Conservation (phyloP, 805 yeast species). For the Saturnispora ahearnii region DNA sequence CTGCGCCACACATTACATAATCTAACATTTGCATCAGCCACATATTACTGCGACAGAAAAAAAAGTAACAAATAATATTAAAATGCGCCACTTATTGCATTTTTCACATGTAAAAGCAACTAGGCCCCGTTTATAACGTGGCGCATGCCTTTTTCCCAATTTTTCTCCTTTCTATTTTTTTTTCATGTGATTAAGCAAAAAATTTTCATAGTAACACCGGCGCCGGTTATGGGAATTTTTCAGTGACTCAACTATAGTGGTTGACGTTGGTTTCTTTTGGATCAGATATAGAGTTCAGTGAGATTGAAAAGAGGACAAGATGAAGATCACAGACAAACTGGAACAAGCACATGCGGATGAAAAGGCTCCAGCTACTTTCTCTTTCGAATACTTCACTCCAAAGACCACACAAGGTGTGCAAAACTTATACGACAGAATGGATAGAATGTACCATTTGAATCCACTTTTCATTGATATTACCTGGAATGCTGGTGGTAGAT, state of each 20-base stretch:
- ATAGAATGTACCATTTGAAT: constrained; percentile 85
- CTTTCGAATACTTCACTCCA: constrained; percentile 96
- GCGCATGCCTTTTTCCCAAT: neutral
- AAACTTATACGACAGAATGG: constrained; percentile 93
- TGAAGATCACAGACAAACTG: constrained; percentile 42
- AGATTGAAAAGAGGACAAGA: constrained; percentile 10
- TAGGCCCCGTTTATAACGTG: neutral
- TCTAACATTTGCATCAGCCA: neutral
- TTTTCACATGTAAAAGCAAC: neutral
- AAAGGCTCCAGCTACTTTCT: constrained; percentile 57
- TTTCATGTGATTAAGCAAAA: neutral
- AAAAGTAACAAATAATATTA: neutral
- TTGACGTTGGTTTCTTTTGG: neutral
- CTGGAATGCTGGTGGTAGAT: constrained; percentile 97
- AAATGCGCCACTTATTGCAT: neutral
- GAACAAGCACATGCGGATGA: constrained; percentile 29
- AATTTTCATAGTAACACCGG: neutral
- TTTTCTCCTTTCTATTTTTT: neutral
- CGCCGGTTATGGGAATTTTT: neutral
- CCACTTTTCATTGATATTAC: constrained; percentile 94
- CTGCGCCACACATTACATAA: no score
- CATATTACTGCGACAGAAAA: no score
- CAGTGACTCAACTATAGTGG: no score
- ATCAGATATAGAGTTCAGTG: neutral
- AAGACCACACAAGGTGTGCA: constrained; percentile 96